Evolutionary conservation across 2,329 filamentous ascomycete species (phyloP).

Genomic region (Phialemonium atrogriseum): DNA sequence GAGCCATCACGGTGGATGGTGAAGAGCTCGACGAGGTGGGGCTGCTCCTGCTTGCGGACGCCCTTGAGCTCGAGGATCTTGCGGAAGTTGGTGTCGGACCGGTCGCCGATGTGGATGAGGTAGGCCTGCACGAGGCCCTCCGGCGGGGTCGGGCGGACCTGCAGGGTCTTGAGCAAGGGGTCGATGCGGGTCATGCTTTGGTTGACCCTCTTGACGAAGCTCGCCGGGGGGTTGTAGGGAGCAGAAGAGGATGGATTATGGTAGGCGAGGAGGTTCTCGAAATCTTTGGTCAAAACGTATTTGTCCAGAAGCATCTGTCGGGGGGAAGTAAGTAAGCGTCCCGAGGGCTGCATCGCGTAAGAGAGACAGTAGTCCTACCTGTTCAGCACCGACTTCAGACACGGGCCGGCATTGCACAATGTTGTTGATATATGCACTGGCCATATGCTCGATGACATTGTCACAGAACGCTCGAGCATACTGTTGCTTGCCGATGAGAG

Average conservation of each 20-base stretch:
- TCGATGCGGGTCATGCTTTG: conserved; percentile 80
- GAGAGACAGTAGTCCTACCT: conserved; percentile 38
- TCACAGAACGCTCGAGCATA: conserved; percentile 94
- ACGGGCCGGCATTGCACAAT: conserved; percentile 86
- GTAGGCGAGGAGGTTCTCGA: conserved; percentile 62
- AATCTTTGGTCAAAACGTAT: conserved; percentile 76
- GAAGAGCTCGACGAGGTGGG: conserved; percentile 80
- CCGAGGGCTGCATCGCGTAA: too few species aligned
- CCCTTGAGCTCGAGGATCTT: conserved; percentile 96
- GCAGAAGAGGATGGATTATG: conserved; percentile 37
- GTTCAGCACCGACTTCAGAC: conserved; percentile 89
- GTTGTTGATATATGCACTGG: conserved; percentile 69
- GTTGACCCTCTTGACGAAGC: conserved; percentile 81
- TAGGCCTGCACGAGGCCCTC: conserved; percentile 96
- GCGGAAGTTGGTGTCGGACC: conserved; percentile 88
- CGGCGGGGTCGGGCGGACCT: conserved; percentile 83
- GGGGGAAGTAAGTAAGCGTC: conserved; percentile 15
- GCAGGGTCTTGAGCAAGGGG: conserved; percentile 88
- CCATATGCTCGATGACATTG: conserved; percentile 84
- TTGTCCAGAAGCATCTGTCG: conserved; percentile 86
- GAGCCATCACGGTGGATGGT: conserved; percentile 68
- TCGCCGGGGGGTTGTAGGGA: conserved; percentile 35
- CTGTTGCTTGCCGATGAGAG: conserved; percentile 76
- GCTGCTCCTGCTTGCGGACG: conserved; percentile 75
- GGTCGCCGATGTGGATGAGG: conserved; percentile 91